These are phyloP conservation scores for Crepidotus variabilis DNA, from an alignment of 768 basidiomycete species.

Conservation along the genomic window DNA sequence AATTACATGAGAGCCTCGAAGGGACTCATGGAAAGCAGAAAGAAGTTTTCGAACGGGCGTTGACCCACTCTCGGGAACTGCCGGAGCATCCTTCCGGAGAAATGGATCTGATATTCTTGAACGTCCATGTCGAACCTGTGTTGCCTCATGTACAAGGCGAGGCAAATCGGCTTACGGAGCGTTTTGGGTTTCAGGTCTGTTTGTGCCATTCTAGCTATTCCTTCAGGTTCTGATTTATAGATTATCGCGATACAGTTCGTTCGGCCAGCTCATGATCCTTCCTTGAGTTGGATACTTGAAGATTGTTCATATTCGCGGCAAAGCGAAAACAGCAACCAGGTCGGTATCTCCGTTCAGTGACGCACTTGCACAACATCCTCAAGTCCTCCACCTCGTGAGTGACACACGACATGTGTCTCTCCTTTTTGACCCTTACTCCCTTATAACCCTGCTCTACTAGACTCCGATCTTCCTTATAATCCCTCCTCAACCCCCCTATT, in stretches of 20 bases:
- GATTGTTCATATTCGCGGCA: slow-evolving; percentile 16
- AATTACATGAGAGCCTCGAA: not conserved
- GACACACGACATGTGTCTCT: slow-evolving; percentile 30
- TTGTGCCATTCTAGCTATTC: slow-evolving; percentile 22
- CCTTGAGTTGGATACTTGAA: slow-evolving; percentile 10
- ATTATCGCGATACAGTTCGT: slow-evolving; percentile 24
- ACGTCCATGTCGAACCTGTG: slow-evolving; percentile 8
- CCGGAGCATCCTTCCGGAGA: slow-evolving; percentile 9
- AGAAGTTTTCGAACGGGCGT: not conserved
- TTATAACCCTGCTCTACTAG: slow-evolving; percentile 19
- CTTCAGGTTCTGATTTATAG: slow-evolving; percentile 22
- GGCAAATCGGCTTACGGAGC: slow-evolving; percentile 21
- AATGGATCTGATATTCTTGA: slow-evolving; percentile 9
- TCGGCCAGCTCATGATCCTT: slow-evolving; percentile 19
- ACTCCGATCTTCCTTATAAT: slow-evolving; percentile 9
- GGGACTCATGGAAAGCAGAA: slow-evolving; percentile 8
- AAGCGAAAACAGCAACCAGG: slow-evolving; percentile 14
- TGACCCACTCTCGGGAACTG: not conserved
- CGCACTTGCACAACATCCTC: slow-evolving; percentile 23
- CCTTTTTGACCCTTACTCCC: slow-evolving; percentile 20
- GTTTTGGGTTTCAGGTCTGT: slow-evolving; percentile 12
- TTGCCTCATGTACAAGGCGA: slow-evolving; percentile 41
- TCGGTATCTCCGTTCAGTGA: slow-evolving; percentile 30
- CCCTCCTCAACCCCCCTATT: slow-evolving; percentile 13
- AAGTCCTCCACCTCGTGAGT: slow-evolving; percentile 37